Evolutionary conservation across 169 alveolate species (phyloP), one percentile per base, ranked within the genome.

Genomic region (Cystoisospora suis): DNA sequence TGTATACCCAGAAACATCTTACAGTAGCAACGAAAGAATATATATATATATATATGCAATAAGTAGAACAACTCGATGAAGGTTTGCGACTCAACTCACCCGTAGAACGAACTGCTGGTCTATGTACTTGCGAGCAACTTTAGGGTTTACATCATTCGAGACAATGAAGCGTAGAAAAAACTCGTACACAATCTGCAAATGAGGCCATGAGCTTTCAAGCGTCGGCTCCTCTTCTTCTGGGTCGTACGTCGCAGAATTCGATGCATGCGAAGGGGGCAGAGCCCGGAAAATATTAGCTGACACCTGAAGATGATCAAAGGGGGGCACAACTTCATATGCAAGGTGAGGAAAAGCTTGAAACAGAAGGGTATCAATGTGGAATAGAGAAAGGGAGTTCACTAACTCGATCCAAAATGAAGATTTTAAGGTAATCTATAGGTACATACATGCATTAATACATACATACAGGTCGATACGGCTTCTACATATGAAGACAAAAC

Each of bases 191-290:
- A 95, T 95, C 88, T 95, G 97, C 49, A 96, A 81, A 49, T 96
- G 97, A 1, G 97, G 97, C 97, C 97, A 96, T 27, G 97, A 88
- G 75, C 93, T 89, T 53, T 96, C 98, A 27, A 96, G 83, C 9
- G 91, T 91, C 69, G 97, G 98, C 87, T 97, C 98, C 58, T 96
- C 97, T 34, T 96, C 98, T 65, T 97, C 97, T 2, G 95, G 93
- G 83, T 97, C 96, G 61, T 86, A 86, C 44, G 58, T 34, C 80
- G 91, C 72, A 27, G 53, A 53, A 81, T 72, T 81, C 46, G 79
- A 75, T 32, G 87, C 81, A 27, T 85, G 91, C 89, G 87, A 89
- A 69, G 94, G 89, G 81, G 90, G 92, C 56, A 95, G 89, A 23
- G 96, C 88, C 36, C 97, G 87, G 65, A 95, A 95, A 47, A 95